These are phyloP conservation scores for Jaminaea rosea DNA, from an alignment of 1,284 basidiomycete species.

Conservation along the genomic window DNA sequence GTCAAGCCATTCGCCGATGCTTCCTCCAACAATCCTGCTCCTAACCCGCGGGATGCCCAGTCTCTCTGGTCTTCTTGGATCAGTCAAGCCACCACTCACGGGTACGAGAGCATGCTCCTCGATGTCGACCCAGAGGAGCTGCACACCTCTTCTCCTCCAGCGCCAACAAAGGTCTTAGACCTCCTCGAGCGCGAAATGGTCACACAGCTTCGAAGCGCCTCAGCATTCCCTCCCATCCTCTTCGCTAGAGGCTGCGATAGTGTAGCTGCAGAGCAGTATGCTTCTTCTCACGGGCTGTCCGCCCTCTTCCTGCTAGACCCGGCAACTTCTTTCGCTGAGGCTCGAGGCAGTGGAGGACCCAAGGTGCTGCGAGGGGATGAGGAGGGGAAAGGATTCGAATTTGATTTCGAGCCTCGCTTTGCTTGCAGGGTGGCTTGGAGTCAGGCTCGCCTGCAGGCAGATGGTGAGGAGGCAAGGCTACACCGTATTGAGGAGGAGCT, in stretches of 20 bases:
- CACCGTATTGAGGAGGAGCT: constrained; percentile 39
- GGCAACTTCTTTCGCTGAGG: constrained; percentile 21
- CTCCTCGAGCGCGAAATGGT: background rate
- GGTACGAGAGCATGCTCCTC: background rate
- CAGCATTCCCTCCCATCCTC: constrained; percentile 34
- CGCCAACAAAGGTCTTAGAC: background rate
- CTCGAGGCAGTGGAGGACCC: no score
- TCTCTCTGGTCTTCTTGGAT: no score
- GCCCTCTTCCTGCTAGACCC: constrained; percentile 36
- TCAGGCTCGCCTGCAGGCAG: constrained; percentile 16
- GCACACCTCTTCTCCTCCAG: no score
- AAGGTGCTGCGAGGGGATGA: no score
- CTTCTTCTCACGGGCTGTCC: constrained; percentile 34
- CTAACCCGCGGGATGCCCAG: no score
- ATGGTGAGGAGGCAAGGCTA: constrained; percentile 13
- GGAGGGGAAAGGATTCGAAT: constrained; percentile 17
- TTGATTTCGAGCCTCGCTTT: constrained; percentile 33
- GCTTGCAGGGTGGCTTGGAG: constrained; percentile 35
- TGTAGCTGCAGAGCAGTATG: constrained; percentile 34
- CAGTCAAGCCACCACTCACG: background rate
- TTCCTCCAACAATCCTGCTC: no score
- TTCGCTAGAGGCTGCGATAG: constrained; percentile 19
- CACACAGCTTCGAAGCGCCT: background rate
- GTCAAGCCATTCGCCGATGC: no score
- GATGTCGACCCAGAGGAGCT: background rate